Base-by-base conservation (phyloP, 352 stramenopile species). In the Pythium monospermum region DNA sequence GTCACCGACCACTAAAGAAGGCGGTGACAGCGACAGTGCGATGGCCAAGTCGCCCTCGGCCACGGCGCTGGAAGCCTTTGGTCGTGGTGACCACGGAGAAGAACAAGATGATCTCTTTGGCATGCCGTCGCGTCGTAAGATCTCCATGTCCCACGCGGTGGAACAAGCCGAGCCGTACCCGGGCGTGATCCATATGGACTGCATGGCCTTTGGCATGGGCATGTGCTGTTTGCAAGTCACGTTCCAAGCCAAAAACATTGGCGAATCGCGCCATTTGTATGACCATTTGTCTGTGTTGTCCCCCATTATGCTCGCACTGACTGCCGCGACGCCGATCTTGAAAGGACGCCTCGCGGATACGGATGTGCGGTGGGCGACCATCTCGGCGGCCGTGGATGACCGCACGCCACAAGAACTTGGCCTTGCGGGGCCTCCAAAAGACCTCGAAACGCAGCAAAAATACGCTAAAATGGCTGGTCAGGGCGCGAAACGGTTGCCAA, bases 121-220 rank as follows among this genome's bases (percentile, higher is more conserved):
- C n/a, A 10, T 89, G 77, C 58, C 48, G 64, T 40, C 78, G 77
- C 60, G 74, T 56, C 54, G 73, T 75, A 76, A 76, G 72, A 67
- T 79, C 82, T 72, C 76, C 67, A 60, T 87, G 68, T 46, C 73
- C 53, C 62, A 95, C 60, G 42, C 71, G 43, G 56, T 79, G 66
- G 61, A 89, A 81, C 76, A 80, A 58, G 64, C 69, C 15, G 83
- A 94, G 66, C 82, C 84, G 51, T 84, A 89, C 58, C 80, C 81
- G 16, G 84, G 82, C 15, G 90, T 92, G 53, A 92, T 99, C 68
- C 93, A 99, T 72, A 99, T 99, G 97, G 97, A 99, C 75, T 95
- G 91, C 42, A 99, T 99, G 97, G 97, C 95, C 13, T 99, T 99
- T 73, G 97, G 97, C n/a, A 99, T 99, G 97, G 97, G 97, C 36